Conservation (phyloP, 2,329 filamentous ascomycete species). For the Talaromyces sp. region DNA sequence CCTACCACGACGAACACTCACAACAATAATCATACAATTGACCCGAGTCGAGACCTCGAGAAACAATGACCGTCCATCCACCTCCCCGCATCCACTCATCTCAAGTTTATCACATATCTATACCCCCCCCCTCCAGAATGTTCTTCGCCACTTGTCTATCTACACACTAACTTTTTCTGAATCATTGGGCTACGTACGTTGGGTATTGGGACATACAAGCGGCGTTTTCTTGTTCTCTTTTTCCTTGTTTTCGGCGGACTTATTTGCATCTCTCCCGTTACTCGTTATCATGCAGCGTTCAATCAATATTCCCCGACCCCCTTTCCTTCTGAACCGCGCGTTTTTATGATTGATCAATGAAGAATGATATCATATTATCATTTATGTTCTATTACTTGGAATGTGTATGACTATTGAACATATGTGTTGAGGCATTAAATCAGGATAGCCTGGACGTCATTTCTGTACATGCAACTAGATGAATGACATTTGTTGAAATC, state of each 20-base stretch:
- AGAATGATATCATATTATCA: background rate
- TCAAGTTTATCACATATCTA: background rate
- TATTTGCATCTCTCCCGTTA: background rate
- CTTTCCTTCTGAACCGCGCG: background rate
- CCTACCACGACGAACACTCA: background rate
- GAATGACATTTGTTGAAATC: background rate
- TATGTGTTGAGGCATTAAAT: background rate
- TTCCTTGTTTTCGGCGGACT: background rate
- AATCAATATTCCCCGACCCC: background rate
- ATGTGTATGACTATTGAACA: background rate
- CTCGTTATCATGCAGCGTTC: background rate
- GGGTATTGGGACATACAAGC: background rate
- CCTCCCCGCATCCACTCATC: background rate
- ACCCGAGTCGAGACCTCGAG: slow-evolving; percentile 3
- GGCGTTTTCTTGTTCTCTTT: background rate
- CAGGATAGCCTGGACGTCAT: background rate
- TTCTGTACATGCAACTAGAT: background rate
- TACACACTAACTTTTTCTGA: background rate
- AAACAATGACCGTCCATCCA: background rate
- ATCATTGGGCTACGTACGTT: too few species aligned
- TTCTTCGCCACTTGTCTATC: background rate
- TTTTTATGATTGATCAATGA: background rate
- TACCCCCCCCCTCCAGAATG: background rate
- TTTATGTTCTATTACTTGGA: background rate
- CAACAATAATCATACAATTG: background rate